Percentiles rank a stretch among this genome's conserved stretches.
Conservation (phyloP, 495 filamentous ascomycete genomes). For the Lasiosphaeris hirsuta region DNA sequence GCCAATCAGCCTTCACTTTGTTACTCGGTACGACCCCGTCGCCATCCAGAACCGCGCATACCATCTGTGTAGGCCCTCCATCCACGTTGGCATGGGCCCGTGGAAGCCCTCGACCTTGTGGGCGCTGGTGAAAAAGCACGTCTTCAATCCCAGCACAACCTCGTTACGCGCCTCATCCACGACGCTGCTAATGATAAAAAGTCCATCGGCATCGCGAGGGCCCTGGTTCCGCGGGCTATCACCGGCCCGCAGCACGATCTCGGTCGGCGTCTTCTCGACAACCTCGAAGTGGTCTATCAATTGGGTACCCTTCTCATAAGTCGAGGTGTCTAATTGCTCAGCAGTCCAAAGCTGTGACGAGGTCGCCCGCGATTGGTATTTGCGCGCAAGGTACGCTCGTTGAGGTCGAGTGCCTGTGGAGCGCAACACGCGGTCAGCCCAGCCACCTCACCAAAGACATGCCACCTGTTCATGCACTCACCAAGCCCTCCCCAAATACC, state of each 20-base stretch:
- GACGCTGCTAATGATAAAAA: slow-evolving; percentile 65
- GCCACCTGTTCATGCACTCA: slow-evolving; percentile 29
- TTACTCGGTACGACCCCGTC: slow-evolving; percentile 42
- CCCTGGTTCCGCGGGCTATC: slow-evolving; percentile 58
- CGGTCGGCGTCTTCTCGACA: slow-evolving; percentile 57
- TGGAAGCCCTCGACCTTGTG: slow-evolving; percentile 39
- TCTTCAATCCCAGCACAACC: slow-evolving; percentile 66
- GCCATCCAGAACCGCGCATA: slow-evolving; percentile 64
- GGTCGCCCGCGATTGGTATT: slow-evolving; percentile 61
- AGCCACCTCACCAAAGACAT: neutral
- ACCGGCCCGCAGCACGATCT: slow-evolving; percentile 59
- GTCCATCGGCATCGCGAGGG: slow-evolving; percentile 60
- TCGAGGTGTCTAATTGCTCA: slow-evolving; percentile 48
- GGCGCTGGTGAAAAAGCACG: slow-evolving; percentile 53
- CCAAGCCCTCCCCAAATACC: slow-evolving; percentile 66
- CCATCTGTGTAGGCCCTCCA: slow-evolving; percentile 58
- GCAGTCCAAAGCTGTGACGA: slow-evolving; percentile 60
- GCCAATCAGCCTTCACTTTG: slow-evolving; percentile 5
- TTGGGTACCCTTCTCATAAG: slow-evolving; percentile 60
- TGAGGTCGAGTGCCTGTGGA: slow-evolving; percentile 64
- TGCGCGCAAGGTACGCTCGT: slow-evolving; percentile 56
- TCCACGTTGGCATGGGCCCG: slow-evolving; percentile 52
- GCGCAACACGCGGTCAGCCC: neutral
- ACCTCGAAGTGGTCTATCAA: slow-evolving; percentile 80
- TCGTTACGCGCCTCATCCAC: slow-evolving; percentile 57